phyloP scores from a whole-genome alignment of 768 basidiomycete species.

The Hortiboletus campestris region DNA sequence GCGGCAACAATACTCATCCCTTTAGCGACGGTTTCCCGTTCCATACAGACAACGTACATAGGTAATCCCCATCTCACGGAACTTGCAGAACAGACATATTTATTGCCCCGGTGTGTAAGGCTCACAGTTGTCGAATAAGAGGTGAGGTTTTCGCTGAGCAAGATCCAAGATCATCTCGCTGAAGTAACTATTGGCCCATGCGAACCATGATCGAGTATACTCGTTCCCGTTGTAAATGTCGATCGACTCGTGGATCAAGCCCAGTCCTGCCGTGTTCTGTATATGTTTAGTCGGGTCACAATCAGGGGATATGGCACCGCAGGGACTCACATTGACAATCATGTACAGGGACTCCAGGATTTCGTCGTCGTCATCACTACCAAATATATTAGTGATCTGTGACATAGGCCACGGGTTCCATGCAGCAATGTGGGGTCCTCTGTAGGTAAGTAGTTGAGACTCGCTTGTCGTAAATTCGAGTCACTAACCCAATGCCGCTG shows the following conservation, averaged over 20 bases:
- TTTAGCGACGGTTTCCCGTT: neutral
- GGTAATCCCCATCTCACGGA: neutral
- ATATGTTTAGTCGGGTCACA: neutral
- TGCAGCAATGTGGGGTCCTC: constrained; percentile 71
- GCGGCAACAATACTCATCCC: neutral
- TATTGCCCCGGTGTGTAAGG: constrained; percentile 56
- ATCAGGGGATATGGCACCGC: neutral
- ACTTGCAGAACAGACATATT: neutral
- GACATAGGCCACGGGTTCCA: constrained; percentile 87
- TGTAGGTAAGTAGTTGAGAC: constrained; percentile 24
- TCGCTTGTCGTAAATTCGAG: neutral
- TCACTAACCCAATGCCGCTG: constrained; percentile 65
- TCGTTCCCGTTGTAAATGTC: constrained; percentile 54
- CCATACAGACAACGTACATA: neutral
- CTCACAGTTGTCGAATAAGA: constrained; percentile 56
- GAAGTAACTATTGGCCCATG: constrained; percentile 83
- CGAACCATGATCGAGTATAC: constrained; percentile 77
- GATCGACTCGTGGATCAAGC: constrained; percentile 76
- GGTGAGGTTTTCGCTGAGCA: constrained; percentile 66
- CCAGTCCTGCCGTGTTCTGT: constrained; percentile 71
- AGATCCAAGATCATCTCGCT: constrained; percentile 80
- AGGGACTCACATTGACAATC: constrained; percentile 60
- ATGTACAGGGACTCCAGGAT: constrained; percentile 60
- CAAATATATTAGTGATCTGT: constrained; percentile 69
- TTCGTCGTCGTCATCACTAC: constrained; percentile 69